Conservation (phyloP, 2,329 filamentous ascomycete genomes). For the Ascochyta koolunga region DNA sequence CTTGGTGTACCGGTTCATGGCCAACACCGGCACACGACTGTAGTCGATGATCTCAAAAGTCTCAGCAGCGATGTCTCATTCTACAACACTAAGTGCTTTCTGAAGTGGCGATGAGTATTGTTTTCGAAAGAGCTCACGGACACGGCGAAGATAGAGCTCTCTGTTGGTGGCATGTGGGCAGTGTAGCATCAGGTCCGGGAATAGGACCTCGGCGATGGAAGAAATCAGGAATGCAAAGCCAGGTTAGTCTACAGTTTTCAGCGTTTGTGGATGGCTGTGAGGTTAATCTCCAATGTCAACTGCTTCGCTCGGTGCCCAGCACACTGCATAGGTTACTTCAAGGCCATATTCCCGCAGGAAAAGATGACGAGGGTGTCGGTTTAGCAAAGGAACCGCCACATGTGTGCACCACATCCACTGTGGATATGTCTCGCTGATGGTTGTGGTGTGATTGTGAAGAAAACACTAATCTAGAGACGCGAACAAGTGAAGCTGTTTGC, state of each 20-base stretch:
- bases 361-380: neutral
- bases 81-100: slow-evolving; percentile 60
- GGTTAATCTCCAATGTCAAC: neutral
- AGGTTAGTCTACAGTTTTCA: neutral
- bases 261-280: neutral
- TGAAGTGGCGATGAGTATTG: slow-evolving; percentile 60
- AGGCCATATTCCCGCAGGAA: neutral
- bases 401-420: too few relatives aligned
- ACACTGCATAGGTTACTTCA: slow-evolving; percentile 10
- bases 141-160: slow-evolving; percentile 60
- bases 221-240: slow-evolving; percentile 59
- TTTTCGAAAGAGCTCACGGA: slow-evolving; percentile 59
- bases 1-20: slow-evolving; percentile 60
- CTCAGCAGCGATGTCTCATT: slow-evolving; percentile 57
- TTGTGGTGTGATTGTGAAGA: too few relatives aligned
- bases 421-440: too few relatives aligned
- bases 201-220: slow-evolving; percentile 31
- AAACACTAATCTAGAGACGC: too few relatives aligned
- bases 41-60: slow-evolving; percentile 61
- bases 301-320: neutral
- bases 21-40: slow-evolving; percentile 61
- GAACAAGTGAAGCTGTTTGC: neutral
- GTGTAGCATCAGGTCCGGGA: neutral
- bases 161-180: slow-evolving; percentile 41
- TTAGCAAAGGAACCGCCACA: too few relatives aligned